phyloP scores from a whole-genome alignment of 768 basidiomycete species.

The Mycena galericulata region DNA sequence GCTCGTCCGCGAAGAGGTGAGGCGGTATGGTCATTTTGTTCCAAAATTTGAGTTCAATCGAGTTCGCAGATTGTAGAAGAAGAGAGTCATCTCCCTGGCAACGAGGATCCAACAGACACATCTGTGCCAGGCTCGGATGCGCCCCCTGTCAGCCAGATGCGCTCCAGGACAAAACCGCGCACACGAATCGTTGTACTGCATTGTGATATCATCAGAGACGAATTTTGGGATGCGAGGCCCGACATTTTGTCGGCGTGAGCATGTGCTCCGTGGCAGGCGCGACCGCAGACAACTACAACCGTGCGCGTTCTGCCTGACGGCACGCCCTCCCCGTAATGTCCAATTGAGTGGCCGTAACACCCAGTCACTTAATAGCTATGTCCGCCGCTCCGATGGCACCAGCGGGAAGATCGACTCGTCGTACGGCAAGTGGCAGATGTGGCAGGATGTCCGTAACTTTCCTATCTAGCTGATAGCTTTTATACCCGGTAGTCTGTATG shows the following conservation, averaged over 20 bases:
- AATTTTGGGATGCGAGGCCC: conserved; percentile 80
- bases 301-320: neutral
- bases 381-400: too few relatives aligned
- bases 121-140: neutral
- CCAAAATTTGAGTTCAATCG: neutral
- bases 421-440: too few relatives aligned
- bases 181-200: conserved; percentile 73
- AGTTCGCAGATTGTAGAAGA: conserved; percentile 10
- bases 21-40: neutral
- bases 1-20: conserved; percentile 75
- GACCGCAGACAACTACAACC: neutral
- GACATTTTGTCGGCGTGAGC: conserved; percentile 59
- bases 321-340: neutral
- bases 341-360: too few relatives aligned
- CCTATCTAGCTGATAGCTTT: too few relatives aligned
- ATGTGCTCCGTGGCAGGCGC: neutral
- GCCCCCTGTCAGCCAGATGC: conserved; percentile 25
- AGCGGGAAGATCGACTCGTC: too few relatives aligned
- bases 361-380: too few relatives aligned
- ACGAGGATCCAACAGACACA: neutral
- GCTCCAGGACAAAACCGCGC: conserved; percentile 47
- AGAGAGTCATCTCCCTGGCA: neutral
- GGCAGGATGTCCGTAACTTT: too few relatives aligned
- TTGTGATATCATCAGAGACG: conserved; percentile 86
- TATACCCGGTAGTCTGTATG: too few relatives aligned